A percentile compares a stretch with the other conserved stretches of the same genome.
phyloP scores from a whole-genome alignment of 345 rosid genomes.

The Eucalyptus melliodora region DNA sequence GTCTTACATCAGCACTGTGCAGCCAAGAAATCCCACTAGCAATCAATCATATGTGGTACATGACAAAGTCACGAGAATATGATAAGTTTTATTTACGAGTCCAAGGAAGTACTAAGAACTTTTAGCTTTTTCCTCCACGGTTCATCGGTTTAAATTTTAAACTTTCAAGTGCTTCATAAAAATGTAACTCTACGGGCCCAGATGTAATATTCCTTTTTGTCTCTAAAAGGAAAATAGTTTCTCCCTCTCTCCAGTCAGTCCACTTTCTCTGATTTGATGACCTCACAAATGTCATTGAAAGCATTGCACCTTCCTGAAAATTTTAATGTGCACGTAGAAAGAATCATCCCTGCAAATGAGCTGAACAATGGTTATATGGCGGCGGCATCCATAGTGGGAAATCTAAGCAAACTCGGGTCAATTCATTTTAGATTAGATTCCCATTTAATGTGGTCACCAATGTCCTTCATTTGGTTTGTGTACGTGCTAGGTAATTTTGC shows the following conservation, averaged over 20 bases:
- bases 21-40: neutral
- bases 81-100: neutral
- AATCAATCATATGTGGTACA: neutral
- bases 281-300: neutral
- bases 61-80: neutral
- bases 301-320: neutral
- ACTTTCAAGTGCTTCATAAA: neutral
- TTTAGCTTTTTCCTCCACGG: neutral
- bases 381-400: too few species aligned
- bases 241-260: neutral
- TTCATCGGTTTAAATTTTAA: neutral
- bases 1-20: neutral
- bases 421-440: too few species aligned
- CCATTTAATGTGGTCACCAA: too few species aligned
- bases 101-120: neutral
- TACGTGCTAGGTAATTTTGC: too few species aligned
- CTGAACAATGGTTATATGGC: neutral
- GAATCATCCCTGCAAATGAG: neutral
- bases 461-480: too few species aligned
- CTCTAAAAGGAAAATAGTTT: neutral
- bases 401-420: too few species aligned
- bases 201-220: neutral
- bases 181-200: neutral
- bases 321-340: neutral
- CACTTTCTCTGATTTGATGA: neutral